Base-by-base conservation (phyloP, 1,284 basidiomycete species). In the Exobasidium cylindrosporum region DNA sequence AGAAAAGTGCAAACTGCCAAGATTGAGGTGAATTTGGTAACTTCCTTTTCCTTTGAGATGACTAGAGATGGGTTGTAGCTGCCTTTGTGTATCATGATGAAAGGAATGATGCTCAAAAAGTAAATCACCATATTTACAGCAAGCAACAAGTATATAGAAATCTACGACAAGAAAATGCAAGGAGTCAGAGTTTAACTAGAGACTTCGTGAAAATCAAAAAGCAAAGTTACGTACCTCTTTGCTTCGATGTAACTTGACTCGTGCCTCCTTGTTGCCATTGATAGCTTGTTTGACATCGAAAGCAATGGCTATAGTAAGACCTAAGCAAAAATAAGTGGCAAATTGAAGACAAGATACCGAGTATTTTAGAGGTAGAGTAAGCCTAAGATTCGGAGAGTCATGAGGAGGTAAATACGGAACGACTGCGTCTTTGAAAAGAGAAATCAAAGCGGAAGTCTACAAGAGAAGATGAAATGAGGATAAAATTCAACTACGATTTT, bases 291-390 rank as follows among this genome's bases (percentile, higher is more conserved):
- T 35, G 21, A 55, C 53, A 29, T 55, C 53, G 30, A 55, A 55
- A 14, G 53, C 53, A 55, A 55, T 55, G 2, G 53, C 53, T 23
- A 55, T 55, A 6, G 53, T 55, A 14, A 55, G 23, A 28, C 53
- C 53, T 14, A 55, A 35, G 23, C 21, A 21, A 31, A 55, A 55
- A 35, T 55, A 55, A 6, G 32, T 40, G 14, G 32, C 4, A 13
- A 55, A 26, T 6, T 55, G 21, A 14, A 55, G 53, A 14, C n/a
- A 44, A 14, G 31, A 21, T 17, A 55, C 53, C 14, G 32, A 35
- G 30, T 55, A 44, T 26, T 55, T 35, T n/a, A 55, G 17, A 4
- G 29, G 29, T 4, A 35, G 17, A 17, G n/a, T 32, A 30, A 55
- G n/a, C 40, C 4, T 55, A 3, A 35, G 4, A 55, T 55, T 26